A percentile compares a stretch with the other conserved stretches of the same genome.
Evolutionary conservation across 2,329 filamentous ascomycete genomes (phyloP).

Genomic region (Penicillium sp.): DNA sequence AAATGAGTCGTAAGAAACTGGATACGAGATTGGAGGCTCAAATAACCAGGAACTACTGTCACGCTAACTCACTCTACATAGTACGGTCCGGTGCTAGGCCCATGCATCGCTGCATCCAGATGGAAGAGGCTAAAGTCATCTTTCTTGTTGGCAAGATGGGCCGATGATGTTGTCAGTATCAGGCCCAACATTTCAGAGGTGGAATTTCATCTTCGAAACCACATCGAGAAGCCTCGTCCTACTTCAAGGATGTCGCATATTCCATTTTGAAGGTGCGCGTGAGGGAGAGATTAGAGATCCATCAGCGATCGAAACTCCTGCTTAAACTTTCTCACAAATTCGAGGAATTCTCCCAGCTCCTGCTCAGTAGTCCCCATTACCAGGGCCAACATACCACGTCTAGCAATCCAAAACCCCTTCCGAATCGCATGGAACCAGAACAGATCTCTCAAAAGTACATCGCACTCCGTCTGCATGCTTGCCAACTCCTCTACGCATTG

Average conservation of each 20-base stretch:
- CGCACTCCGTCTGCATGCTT: not conserved
- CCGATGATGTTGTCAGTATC: no score
- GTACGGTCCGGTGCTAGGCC: not conserved
- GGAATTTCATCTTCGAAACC: no score
- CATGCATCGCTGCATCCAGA: not conserved
- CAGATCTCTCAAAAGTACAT: not conserved
- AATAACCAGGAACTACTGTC: not conserved
- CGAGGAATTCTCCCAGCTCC: not conserved
- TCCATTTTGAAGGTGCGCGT: not conserved
- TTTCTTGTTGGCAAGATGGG: not conserved
- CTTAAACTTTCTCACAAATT: not conserved
- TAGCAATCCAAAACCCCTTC: conserved; percentile 1
- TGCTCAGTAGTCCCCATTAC: not conserved
- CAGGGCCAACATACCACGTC: conserved; percentile 3
- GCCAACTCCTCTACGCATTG: not conserved
- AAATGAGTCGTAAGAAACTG: not conserved
- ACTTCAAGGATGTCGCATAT: no score
- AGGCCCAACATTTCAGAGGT: no score
- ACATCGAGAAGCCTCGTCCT: no score
- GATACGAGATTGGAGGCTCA: not conserved
- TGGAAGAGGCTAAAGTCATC: not conserved
- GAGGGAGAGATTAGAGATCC: not conserved
- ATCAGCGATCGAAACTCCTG: not conserved
- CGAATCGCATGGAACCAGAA: conserved; percentile 4
- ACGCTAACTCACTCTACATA: not conserved